Evolutionary conservation across 208 protist species (phyloP).

Genomic region (Acanthamoeba triangularis): DNA sequence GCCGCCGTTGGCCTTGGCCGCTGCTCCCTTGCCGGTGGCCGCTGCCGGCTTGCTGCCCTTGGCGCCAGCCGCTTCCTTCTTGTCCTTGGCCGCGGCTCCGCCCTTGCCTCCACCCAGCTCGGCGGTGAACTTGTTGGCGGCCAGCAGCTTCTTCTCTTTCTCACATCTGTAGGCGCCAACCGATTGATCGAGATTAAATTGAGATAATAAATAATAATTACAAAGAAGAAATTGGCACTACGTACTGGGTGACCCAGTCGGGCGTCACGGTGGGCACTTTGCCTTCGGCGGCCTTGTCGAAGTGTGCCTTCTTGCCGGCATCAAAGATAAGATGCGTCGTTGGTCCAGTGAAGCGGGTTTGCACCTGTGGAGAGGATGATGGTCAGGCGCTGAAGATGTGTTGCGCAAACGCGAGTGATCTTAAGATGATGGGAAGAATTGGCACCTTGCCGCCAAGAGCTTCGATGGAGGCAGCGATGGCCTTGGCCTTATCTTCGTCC

Average conservation of each 20-base stretch:
- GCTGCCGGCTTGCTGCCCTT: not conserved
- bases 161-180: not conserved
- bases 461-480: not conserved
- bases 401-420: not conserved
- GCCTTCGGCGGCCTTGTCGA: slow-evolving; percentile 30
- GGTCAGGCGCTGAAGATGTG: not conserved
- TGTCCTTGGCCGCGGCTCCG: not conserved
- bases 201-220: not conserved
- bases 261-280: slow-evolving; percentile 5
- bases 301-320: slow-evolving; percentile 14
- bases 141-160: slow-evolving; percentile 39
- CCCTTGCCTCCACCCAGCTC: slow-evolving; percentile 19
- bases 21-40: not conserved
- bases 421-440: not conserved
- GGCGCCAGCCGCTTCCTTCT: not conserved
- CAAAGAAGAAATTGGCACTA: not conserved
- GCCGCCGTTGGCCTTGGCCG: not conserved
- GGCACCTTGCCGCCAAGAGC: slow-evolving; percentile 24
- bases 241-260: slow-evolving; percentile 38
- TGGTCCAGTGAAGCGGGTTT: not conserved
- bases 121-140: slow-evolving; percentile 12
- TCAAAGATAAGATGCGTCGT: slow-evolving; percentile 19
- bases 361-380: not conserved
- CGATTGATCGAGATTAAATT: not conserved
- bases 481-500: slow-evolving; percentile 41